Evolutionary conservation across 2,329 filamentous ascomycete genomes (phyloP).

Genomic region (Alternaria brassicae): DNA sequence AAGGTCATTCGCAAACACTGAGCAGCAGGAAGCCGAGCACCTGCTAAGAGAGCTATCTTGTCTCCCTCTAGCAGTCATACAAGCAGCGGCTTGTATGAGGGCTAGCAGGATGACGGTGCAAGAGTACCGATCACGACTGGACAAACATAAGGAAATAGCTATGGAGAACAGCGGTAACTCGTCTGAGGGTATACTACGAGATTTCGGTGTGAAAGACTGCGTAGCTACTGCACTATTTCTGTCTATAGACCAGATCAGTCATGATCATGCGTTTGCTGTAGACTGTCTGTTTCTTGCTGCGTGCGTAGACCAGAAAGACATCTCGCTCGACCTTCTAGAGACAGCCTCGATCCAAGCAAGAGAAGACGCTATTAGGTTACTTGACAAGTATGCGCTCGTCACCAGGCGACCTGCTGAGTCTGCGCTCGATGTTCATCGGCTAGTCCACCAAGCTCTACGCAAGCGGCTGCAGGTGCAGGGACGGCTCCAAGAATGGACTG

Average conservation of each 20-base stretch:
- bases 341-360: conserved; percentile 14
- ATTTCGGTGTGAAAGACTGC: conserved; percentile 43
- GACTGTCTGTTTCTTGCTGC: conserved; percentile 51
- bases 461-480: conserved; percentile 13
- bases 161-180: conserved; percentile 38
- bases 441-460: conserved; percentile 20
- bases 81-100: conserved; percentile 29
- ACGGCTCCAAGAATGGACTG: conserved; percentile 9
- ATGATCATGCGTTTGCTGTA: conserved; percentile 41
- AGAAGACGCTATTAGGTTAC: conserved; percentile 23
- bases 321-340: conserved; percentile 26
- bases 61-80: conserved; percentile 28
- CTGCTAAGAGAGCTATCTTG: conserved; percentile 26
- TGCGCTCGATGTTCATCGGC: conserved; percentile 19
- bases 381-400: conserved; percentile 19
- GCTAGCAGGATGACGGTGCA: conserved; percentile 12
- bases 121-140: conserved; percentile 23
- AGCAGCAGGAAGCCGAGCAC: conserved; percentile 19
- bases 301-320: conserved; percentile 41
- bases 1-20: conserved; percentile 7
- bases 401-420: conserved; percentile 16
- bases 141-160: not conserved
- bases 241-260: conserved; percentile 47
- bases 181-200: conserved; percentile 39
- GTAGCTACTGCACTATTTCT: conserved; percentile 52